These are phyloP conservation scores for Myriosclerotinia scirpicola DNA, from an alignment of 2,329 filamentous ascomycete species.

Conservation along the genomic window DNA sequence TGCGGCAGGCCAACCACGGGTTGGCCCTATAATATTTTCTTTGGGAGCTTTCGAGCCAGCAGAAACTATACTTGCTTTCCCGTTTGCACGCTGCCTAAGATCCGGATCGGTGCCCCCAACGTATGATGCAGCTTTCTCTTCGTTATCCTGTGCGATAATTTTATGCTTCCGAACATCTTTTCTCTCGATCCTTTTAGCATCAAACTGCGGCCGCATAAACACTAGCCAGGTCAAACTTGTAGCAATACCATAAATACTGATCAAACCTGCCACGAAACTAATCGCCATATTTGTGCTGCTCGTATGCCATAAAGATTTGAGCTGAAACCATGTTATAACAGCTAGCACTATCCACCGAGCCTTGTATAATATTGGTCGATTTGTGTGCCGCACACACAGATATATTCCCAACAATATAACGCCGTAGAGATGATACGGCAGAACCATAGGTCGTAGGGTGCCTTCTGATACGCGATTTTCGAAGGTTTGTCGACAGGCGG, in stretches of 20 bases:
- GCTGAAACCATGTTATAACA: slow-evolving; percentile 47
- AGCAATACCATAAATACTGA: slow-evolving; percentile 52
- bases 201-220: slow-evolving; percentile 56
- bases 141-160: not conserved
- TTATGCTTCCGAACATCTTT: slow-evolving; percentile 33
- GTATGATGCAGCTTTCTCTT: not conserved
- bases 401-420: slow-evolving; percentile 53
- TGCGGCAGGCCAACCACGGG: not conserved
- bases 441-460: slow-evolving; percentile 48
- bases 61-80: slow-evolving; percentile 21
- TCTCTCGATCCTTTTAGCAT: slow-evolving; percentile 49
- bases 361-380: slow-evolving; percentile 51
- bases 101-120: not conserved
- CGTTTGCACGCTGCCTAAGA: slow-evolving; percentile 23
- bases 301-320: slow-evolving; percentile 44
- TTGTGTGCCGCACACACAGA: slow-evolving; percentile 55
- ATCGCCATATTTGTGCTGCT: slow-evolving; percentile 54
- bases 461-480: slow-evolving; percentile 44
- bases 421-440: slow-evolving; percentile 53
- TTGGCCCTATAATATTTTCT: not conserved
- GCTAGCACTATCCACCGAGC: slow-evolving; percentile 52
- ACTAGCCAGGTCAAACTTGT: slow-evolving; percentile 52
- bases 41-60: not conserved
- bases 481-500: slow-evolving; percentile 44
- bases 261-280: slow-evolving; percentile 53